Evolutionary conservation across 495 filamentous ascomycete genomes (phyloP).

Genomic region (Hypoxylon cercidicola): DNA sequence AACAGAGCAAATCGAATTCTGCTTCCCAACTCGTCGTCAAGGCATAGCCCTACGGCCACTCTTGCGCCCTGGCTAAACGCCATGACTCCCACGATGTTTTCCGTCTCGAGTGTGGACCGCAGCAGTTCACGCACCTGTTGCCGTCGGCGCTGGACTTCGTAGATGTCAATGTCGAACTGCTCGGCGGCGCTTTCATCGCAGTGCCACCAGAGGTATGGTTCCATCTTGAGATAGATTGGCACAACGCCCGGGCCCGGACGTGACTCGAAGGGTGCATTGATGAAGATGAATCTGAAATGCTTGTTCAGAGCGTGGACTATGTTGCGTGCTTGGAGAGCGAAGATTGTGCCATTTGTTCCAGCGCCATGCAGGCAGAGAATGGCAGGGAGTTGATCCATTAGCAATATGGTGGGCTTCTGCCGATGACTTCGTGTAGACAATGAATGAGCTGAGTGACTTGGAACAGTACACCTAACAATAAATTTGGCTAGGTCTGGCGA

Average conservation of each 20-base stretch:
- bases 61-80: neutral
- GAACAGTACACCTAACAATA: no score
- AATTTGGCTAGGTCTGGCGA: no score
- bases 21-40: neutral
- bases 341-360: neutral
- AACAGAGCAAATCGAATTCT: neutral
- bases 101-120: neutral
- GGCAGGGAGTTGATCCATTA: no score
- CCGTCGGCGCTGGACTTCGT: neutral
- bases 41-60: neutral
- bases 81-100: neutral
- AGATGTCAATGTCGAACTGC: neutral
- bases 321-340: neutral
- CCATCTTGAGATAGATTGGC: neutral
- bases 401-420: no score
- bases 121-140: neutral
- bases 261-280: neutral
- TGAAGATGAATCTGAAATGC: neutral
- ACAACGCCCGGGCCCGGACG: neutral
- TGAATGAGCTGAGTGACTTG: no score
- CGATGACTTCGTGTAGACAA: no score
- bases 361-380: neutral
- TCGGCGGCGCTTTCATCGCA: neutral
- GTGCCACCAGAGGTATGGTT: neutral
- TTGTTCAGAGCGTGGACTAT: neutral